phyloP scores from a whole-genome alignment of 2,329 filamentous ascomycete genomes.

The Nectriaceae sp. region DNA sequence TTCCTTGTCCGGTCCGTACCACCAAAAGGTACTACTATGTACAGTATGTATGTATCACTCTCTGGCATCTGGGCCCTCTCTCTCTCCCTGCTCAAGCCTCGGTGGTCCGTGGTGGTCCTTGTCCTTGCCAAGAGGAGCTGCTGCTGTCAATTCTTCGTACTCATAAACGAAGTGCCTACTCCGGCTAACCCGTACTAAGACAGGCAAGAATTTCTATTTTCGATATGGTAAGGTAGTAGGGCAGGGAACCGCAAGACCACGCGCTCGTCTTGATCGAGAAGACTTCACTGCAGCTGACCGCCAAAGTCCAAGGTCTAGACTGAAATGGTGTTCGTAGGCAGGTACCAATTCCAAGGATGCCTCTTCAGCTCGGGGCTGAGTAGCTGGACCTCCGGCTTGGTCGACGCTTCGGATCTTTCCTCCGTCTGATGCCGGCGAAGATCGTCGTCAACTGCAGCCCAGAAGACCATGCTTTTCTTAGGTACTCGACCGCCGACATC shows the following conservation, averaged over 20 bases:
- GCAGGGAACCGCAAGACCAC: not conserved
- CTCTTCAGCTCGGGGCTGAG: not conserved
- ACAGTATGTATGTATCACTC: not conserved
- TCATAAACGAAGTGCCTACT: not conserved
- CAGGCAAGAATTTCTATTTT: not conserved
- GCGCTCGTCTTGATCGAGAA: not conserved
- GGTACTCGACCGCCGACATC: no score
- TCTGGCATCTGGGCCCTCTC: not conserved
- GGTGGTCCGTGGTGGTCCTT: not conserved
- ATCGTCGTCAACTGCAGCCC: not conserved
- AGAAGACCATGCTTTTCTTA: no score
- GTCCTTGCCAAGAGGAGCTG: not conserved
- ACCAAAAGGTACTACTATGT: no score
- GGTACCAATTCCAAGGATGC: not conserved
- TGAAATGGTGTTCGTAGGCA: not conserved
- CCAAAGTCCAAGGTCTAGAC: not conserved
- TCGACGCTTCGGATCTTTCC: not conserved
- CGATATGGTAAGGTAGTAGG: not conserved
- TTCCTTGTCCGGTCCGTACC: not conserved
- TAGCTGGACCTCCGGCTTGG: not conserved
- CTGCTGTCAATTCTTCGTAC: not conserved
- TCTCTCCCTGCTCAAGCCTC: not conserved
- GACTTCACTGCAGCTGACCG: constrained; percentile 4
- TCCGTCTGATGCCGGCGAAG: not conserved
- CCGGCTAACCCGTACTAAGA: not conserved